phyloP scores from a whole-genome alignment of 129 eudicot genomes.

The Heracleum sosnowskyi region DNA sequence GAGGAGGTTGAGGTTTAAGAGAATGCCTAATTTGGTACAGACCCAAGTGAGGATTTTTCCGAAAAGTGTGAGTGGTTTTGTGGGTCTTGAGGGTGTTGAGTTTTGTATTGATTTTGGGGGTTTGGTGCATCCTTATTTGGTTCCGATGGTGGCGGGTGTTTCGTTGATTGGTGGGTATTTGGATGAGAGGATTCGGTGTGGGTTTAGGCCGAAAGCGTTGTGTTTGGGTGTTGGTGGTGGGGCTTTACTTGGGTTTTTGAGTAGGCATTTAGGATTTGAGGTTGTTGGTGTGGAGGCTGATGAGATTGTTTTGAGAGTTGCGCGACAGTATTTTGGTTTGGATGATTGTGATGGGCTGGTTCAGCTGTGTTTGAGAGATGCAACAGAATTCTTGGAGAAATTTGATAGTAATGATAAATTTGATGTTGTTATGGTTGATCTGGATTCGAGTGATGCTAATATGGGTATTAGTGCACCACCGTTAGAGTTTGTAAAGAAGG shows the following conservation, averaged over 20 bases:
- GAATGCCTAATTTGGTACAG: slow-evolving; percentile 85
- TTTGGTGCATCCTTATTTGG: slow-evolving; percentile 76
- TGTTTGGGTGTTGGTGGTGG: slow-evolving; percentile 98
- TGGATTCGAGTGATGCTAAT: slow-evolving; percentile 79
- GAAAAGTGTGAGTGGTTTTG: slow-evolving; percentile 7
- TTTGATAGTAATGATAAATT: slow-evolving; percentile 24
- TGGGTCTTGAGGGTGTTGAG: slow-evolving; percentile 20
- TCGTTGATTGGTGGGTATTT: slow-evolving; percentile 36
- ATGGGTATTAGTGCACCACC: slow-evolving; percentile 66
- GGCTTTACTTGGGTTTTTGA: slow-evolving; percentile 60
- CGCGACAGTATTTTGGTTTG: slow-evolving; percentile 58
- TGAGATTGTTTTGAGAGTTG: slow-evolving; percentile 56
- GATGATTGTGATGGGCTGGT: slow-evolving; percentile 22
- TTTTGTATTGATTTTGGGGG: slow-evolving; percentile 40
- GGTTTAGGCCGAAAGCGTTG: slow-evolving; percentile 48
- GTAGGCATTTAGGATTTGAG: slow-evolving; percentile 42
- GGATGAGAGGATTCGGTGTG: slow-evolving; percentile 24
- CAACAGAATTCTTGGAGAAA: slow-evolving; percentile 30
- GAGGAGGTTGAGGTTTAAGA: slow-evolving; percentile 80
- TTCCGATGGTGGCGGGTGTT: slow-evolving; percentile 76
- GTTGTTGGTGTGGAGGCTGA: slow-evolving; percentile 81
- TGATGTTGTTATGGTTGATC: slow-evolving; percentile 83
- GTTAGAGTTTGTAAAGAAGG: slow-evolving; percentile 39
- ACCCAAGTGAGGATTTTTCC: slow-evolving; percentile 45
- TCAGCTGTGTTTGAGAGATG: slow-evolving; percentile 51